phyloP scores from a whole-genome alignment of 352 stramenopile genomes.

The Globisporangium barbulae region DNA sequence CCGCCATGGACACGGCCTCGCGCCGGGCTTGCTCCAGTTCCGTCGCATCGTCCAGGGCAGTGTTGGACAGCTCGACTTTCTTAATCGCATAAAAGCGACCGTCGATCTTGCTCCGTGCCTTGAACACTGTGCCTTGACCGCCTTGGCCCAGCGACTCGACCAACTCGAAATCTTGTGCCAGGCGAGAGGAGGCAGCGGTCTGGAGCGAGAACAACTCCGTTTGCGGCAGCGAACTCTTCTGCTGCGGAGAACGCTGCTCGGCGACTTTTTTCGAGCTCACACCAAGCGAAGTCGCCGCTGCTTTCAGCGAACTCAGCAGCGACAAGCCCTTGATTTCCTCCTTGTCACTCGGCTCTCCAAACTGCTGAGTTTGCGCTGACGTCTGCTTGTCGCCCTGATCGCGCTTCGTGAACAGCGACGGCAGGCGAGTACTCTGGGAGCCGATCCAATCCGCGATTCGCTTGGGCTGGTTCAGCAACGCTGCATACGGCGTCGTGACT shows the following conservation, averaged over 20 bases:
- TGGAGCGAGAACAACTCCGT: conserved; percentile 1
- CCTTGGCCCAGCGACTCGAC: conserved; percentile 59
- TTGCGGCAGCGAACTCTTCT: background rate
- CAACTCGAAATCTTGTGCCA: conserved; percentile 75
- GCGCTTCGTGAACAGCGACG: conserved; percentile 33
- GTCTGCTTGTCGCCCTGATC: conserved; percentile 12
- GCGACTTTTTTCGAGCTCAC: background rate
- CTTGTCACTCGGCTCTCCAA: background rate
- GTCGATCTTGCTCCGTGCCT: conserved; percentile 71
- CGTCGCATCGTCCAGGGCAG: conserved; percentile 35
- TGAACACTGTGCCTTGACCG: conserved; percentile 71
- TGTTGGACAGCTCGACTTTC: conserved; percentile 54
- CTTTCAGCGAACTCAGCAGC: conserved; percentile 5
- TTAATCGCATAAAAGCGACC: conserved; percentile 77
- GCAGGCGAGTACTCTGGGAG: conserved; percentile 28
- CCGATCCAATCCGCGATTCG: conserved; percentile 48
- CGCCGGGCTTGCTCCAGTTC: conserved; percentile 59
- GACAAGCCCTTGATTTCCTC: conserved; percentile 4
- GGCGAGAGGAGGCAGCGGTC: conserved; percentile 29
- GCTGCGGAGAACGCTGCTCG: background rate
- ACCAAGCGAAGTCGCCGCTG: conserved; percentile 8
- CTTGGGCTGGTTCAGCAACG: conserved; percentile 44
- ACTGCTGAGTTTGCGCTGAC: conserved; percentile 3
- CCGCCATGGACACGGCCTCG: conserved; percentile 76
- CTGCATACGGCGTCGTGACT: conserved; percentile 19